A percentile compares a stretch with the other conserved stretches of the same genome.
Evolutionary conservation across 495 filamentous ascomycete species (phyloP).

Genomic region (Umbilicaria muhlenbergii): DNA sequence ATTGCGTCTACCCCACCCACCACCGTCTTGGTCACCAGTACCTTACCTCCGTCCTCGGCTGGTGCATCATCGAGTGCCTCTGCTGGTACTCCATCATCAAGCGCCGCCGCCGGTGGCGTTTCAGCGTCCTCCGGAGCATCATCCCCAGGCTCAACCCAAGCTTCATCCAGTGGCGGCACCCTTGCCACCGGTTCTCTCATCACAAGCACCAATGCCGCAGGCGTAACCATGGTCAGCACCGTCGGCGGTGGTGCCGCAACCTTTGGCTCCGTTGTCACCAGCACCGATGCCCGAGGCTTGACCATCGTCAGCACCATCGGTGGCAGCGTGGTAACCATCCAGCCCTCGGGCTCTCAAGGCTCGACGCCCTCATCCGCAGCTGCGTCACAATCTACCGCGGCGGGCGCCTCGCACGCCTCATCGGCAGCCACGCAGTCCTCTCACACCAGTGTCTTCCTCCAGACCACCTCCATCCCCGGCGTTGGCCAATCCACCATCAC

Average conservation of each 20-base stretch:
- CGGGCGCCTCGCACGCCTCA: conserved; percentile 18
- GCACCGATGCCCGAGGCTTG: background rate
- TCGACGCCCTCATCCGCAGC: conserved; percentile 15
- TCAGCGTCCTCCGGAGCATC: conserved; percentile 1
- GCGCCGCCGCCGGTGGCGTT: background rate
- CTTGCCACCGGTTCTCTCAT: conserved; percentile 7
- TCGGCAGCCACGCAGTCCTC: conserved; percentile 10
- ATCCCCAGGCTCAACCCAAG: conserved; percentile 5
- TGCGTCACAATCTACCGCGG: conserved; percentile 15
- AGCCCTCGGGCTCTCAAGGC: conserved; percentile 3
- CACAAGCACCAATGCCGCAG: conserved; percentile 10
- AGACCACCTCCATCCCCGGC: conserved; percentile 57
- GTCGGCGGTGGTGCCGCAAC: conserved; percentile 13
- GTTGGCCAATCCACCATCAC: conserved; percentile 36
- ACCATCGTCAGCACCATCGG: background rate
- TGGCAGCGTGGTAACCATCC: background rate
- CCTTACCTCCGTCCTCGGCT: conserved; percentile 15
- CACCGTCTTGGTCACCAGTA: conserved; percentile 6
- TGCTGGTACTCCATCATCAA: conserved; percentile 1
- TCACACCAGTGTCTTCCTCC: conserved; percentile 19
- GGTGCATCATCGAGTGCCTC: conserved; percentile 3
- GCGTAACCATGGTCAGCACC: conserved; percentile 11
- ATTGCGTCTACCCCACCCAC: conserved; percentile 1
- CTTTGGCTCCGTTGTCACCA: background rate
- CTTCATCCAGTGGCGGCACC: conserved; percentile 5